Evolutionary conservation across 192 early-diverging fungal species (phyloP).

Genomic region (Gigaspora rosea): DNA sequence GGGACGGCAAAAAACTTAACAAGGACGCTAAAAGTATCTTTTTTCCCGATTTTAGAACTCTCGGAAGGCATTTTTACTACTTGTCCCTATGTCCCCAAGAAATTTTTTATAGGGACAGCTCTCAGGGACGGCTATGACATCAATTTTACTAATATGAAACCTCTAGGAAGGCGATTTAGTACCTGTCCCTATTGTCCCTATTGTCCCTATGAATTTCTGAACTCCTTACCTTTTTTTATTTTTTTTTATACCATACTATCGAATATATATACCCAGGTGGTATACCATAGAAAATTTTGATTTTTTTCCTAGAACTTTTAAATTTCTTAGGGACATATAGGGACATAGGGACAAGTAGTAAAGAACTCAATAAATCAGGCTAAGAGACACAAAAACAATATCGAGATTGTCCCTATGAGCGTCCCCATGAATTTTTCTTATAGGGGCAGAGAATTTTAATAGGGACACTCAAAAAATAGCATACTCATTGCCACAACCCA

Average conservation of each 20-base stretch:
- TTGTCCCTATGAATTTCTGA: background rate
- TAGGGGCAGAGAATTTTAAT: background rate
- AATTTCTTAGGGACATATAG: background rate
- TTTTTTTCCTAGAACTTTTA: constrained; percentile 7
- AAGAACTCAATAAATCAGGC: background rate
- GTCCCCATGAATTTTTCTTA: too few species aligned
- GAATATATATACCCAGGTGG: background rate
- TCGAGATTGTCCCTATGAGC: background rate
- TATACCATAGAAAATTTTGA: background rate
- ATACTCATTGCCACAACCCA: background rate
- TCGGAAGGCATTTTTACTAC: background rate
- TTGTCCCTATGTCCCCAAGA: background rate
- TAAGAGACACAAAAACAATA: background rate
- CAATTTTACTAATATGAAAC: too few species aligned
- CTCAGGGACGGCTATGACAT: too few species aligned
- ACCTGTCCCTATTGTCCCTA: too few species aligned
- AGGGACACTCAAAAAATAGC: background rate
- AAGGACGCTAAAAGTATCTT: background rate
- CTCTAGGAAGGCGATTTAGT: too few species aligned
- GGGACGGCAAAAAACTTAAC: background rate
- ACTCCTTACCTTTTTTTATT: background rate
- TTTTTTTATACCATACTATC: background rate
- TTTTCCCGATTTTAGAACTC: background rate
- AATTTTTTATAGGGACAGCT: too few species aligned
- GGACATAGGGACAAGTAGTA: too few species aligned